Base-by-base conservation (phyloP, 805 yeast species). In the Candida rishiriensis region DNA sequence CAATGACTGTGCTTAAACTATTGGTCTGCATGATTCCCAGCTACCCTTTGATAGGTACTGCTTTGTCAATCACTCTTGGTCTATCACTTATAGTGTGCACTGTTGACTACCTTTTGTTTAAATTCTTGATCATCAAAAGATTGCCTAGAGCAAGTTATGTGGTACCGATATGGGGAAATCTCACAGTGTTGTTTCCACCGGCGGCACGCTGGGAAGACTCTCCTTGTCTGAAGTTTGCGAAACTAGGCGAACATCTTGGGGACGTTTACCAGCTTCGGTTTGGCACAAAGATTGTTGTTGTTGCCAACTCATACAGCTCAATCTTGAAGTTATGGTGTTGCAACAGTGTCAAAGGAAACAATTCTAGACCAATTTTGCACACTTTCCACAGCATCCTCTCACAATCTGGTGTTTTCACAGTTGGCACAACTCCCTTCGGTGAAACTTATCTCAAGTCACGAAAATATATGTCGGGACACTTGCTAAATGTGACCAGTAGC, bases 351-450 rank as follows among this genome's bases (percentile, higher is more conserved):
- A 58, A 68, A 30, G 75, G 81, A 3, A 77, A 76, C 47, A 81
- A 78, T 52, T 85, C 91, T 1, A 66, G 95, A 35, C 93, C 93
- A 0, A 61, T 71, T 16, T 67, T 75, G 42, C 77, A 76, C 59
- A 83, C 89, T 1, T 85, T 86, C 63, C 93, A 86, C 62, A 65
- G 70, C 15, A 69, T 84, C 2, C 68, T 84, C 36, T 72, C 84
- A 0, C 61, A 69, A 18, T 70, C 76, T 0, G 79, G 74, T 43
- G 79, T 83, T 0, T 77, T 72, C 51, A 82, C 88, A 0, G 69
- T 82, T 14, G 88, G 88, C 0, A 78, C 85, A 1, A 81, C 85
- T 0, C 87, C 87, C 1, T 72, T 67, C 46, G 76, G 83, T 1
- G 62, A 58, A 0, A 64, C 76, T 2, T 81, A 66, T 50, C 61